phyloP scores from a whole-genome alignment of 208 protist species.

The Tritrichomonas musculus region DNA sequence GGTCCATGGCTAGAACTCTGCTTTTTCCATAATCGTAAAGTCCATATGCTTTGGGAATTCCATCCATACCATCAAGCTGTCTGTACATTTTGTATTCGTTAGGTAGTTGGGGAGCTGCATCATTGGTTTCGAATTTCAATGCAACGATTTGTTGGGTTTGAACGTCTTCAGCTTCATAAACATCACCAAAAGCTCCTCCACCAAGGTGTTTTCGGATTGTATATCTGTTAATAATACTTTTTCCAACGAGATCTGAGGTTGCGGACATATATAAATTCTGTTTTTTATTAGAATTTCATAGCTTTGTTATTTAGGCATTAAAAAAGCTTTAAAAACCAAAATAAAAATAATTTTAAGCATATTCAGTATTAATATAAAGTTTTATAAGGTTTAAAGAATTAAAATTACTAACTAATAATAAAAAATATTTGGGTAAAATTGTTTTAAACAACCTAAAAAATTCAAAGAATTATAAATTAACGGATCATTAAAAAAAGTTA shows the following conservation, averaged over 20 bases:
- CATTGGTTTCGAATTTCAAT: constrained; percentile 50
- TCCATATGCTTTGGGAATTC: constrained; percentile 73
- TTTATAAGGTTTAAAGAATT: too few species aligned
- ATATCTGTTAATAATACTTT: not conserved
- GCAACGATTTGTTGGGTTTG: constrained; percentile 55
- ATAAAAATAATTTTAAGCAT: too few species aligned
- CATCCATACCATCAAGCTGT: constrained; percentile 66
- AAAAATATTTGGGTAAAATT: too few species aligned
- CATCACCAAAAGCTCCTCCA: constrained; percentile 3
- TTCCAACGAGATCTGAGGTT: not conserved
- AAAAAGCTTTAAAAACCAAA: too few species aligned
- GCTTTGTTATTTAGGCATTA: too few species aligned
- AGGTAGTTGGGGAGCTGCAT: constrained; percentile 78
- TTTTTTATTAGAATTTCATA: too few species aligned
- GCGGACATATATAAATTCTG: too few species aligned
- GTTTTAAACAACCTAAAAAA: too few species aligned
- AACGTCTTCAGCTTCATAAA: constrained; percentile 54
- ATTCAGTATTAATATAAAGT: too few species aligned
- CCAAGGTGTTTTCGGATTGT: not conserved
- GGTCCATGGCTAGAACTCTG: constrained; percentile 95
- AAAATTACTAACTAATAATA: too few species aligned
- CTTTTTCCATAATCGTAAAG: constrained; percentile 68
- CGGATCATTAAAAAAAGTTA: too few species aligned
- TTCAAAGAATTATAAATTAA: too few species aligned
- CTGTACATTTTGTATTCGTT: constrained; percentile 88